A percentile compares a stretch with the other conserved stretches of the same genome.
Evolutionary conservation across 768 basidiomycete species (phyloP).

Genomic region (Tricholoma furcatifolium): DNA sequence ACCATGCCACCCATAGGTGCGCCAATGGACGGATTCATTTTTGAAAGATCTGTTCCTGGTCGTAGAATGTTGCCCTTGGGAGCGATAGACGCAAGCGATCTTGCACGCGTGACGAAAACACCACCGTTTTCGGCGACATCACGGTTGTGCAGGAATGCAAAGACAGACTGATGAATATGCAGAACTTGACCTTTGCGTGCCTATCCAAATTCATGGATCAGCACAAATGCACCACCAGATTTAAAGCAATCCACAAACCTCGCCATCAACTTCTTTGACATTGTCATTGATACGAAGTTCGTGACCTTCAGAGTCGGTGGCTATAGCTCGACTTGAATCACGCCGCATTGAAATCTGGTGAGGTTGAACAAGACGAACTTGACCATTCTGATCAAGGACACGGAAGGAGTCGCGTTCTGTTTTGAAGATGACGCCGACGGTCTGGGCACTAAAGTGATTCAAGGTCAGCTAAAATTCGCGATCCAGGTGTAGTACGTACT

Average conservation of each 20-base stretch:
- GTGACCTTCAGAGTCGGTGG: conserved; percentile 85
- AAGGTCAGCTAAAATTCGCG: neutral
- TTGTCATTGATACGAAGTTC: conserved; percentile 87
- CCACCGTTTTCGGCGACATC: conserved; percentile 90
- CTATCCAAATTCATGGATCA: conserved; percentile 34
- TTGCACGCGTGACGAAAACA: conserved; percentile 88
- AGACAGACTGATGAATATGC: conserved; percentile 93
- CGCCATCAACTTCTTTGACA: conserved; percentile 88
- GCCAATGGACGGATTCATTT: conserved; percentile 84
- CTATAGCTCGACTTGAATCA: conserved; percentile 79
- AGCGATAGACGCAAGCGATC: conserved; percentile 78
- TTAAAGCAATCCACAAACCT: conserved; percentile 47
- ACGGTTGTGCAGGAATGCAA: conserved; percentile 91
- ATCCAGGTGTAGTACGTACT: conserved; percentile 54
- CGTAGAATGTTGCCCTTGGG: conserved; percentile 79
- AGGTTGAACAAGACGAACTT: conserved; percentile 85
- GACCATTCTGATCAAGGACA: conserved; percentile 91
- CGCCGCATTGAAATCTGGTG: conserved; percentile 93
- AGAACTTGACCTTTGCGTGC: conserved; percentile 86
- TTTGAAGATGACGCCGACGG: conserved; percentile 96
- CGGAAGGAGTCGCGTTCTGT: conserved; percentile 96
- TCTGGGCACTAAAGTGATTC: conserved; percentile 63
- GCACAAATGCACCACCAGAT: neutral
- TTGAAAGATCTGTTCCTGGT: conserved; percentile 72
- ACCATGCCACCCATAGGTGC: conserved; percentile 73